Base-by-base conservation (phyloP, 208 protist species). In the Leishmania tropica region DNA sequence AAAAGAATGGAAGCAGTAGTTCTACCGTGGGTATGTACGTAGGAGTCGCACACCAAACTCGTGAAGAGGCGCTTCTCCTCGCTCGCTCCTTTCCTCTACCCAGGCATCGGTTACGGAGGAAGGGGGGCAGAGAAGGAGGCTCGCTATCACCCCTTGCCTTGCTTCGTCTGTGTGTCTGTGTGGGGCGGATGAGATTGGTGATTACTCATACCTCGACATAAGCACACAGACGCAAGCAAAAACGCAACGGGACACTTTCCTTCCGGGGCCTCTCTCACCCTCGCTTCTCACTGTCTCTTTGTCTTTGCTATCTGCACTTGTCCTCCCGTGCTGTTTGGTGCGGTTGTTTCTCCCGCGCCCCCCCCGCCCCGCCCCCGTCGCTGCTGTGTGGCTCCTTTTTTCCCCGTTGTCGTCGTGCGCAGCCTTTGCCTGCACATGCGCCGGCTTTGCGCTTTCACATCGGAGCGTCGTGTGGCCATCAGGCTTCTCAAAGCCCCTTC, bases 51-150 rank as follows among this genome's bases (percentile, higher is more conserved):
- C 5, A 53, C 21, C 68, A 73, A 47, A 73, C 28, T 73, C 68
- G 42, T 73, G 68, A 73, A 73, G 68, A 73, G 37, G 68, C 68
- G 51, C 74, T 42, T 64, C 74, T 64, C 37, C 17, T 3, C 45
- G 10, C 10, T 42, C 37, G 21, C 47, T 28, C 17, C 60, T 24
- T 60, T 51, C 31, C n/a, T 28, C 31, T 40, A 2, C 31, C 54
- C 37, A 73, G 42, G 45, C 24, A 51, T 31, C 8, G 5, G 37
- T n/a, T 51, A 53, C 42, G 21, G 68, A 17, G 28, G 15, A 47
- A 31, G 21, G 11, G 40, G 15, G 21, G 42, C 19, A 31, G 42
- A 47, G 35, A n/a, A 73, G 42, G 67, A 45, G 40, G 21, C 8
- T 3, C 42, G 40, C 40, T 51, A 19, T 47, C 10, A 45, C 21